A percentile compares a stretch with the other conserved stretches of the same genome.
Conservation (phyloP, 1,284 basidiomycete genomes). For the Gomphus sp. region DNA sequence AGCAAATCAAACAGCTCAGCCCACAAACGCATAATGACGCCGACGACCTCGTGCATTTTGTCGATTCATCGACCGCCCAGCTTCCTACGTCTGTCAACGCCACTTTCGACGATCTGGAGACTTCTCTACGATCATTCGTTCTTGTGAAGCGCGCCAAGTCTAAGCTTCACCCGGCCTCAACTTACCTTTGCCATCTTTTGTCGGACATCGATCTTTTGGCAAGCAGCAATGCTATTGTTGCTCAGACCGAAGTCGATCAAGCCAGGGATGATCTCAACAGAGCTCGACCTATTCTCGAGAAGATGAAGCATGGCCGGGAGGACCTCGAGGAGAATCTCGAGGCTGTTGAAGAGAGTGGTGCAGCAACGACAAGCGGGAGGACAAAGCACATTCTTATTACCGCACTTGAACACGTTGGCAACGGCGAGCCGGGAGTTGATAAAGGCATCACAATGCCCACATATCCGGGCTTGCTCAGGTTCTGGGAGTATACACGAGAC, state of each 20-base stretch:
- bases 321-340: constrained; percentile 75
- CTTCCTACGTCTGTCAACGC: constrained; percentile 56
- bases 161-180: constrained; percentile 93
- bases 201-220: constrained; percentile 85
- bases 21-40: constrained; percentile 90
- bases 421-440: constrained; percentile 62
- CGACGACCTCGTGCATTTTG: constrained; percentile 94
- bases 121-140: constrained; percentile 91
- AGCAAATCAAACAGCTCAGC: constrained; percentile 91
- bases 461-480: constrained; percentile 80
- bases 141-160: constrained; percentile 92
- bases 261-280: constrained; percentile 67
- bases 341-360: constrained; percentile 70
- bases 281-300: constrained; percentile 78
- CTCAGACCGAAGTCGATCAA: constrained; percentile 69
- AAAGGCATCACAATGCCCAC: constrained; percentile 51
- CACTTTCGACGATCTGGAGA: constrained; percentile 83
- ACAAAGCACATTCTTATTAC: constrained; percentile 56
- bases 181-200: constrained; percentile 85
- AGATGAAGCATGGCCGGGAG: constrained; percentile 71
- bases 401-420: constrained; percentile 73
- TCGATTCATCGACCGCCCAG: constrained; percentile 76
- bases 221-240: constrained; percentile 79
- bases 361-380: constrained; percentile 41
- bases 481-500: constrained; percentile 87